Evolutionary conservation across 805 yeast species (phyloP).

Genomic region (Komagataella ulmi): DNA sequence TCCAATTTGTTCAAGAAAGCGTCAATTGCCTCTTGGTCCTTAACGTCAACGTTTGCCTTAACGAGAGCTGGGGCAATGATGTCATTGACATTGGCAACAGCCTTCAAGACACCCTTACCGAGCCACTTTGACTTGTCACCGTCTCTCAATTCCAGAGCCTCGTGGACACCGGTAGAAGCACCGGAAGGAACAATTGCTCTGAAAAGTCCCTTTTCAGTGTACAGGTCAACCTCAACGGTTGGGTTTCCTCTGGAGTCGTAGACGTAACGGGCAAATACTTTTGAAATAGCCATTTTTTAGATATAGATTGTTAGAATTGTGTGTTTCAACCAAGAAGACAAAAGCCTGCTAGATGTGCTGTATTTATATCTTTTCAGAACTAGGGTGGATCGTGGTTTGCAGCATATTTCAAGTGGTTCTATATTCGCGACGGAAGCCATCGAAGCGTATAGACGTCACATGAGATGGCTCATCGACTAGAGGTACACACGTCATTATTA

Average conservation of each 20-base stretch:
- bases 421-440: neutral
- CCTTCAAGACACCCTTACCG: constrained; percentile 97
- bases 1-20: constrained; percentile 77
- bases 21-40: constrained; percentile 79
- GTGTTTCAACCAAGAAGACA: neutral
- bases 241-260: constrained; percentile 99
- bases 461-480: neutral
- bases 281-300: constrained; percentile 38
- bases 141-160: constrained; percentile 97
- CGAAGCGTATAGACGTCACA: neutral
- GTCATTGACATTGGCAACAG: constrained; percentile 91
- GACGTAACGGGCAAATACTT: constrained; percentile 89
- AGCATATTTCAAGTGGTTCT: neutral
- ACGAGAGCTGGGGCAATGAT: constrained; percentile 90
- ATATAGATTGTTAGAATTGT: neutral
- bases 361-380: neutral
- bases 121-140: constrained; percentile 95
- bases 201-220: constrained; percentile 88
- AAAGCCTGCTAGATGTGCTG: neutral
- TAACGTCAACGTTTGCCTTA: constrained; percentile 69
- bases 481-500: neutral
- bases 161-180: constrained; percentile 98
- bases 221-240: constrained; percentile 95
- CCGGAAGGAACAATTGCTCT: constrained; percentile 98
- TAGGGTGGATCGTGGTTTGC: neutral